A percentile compares a stretch with the other conserved stretches of the same genome.
phyloP scores from a whole-genome alignment of 768 basidiomycete genomes.

The Cubamyces sp. region DNA sequence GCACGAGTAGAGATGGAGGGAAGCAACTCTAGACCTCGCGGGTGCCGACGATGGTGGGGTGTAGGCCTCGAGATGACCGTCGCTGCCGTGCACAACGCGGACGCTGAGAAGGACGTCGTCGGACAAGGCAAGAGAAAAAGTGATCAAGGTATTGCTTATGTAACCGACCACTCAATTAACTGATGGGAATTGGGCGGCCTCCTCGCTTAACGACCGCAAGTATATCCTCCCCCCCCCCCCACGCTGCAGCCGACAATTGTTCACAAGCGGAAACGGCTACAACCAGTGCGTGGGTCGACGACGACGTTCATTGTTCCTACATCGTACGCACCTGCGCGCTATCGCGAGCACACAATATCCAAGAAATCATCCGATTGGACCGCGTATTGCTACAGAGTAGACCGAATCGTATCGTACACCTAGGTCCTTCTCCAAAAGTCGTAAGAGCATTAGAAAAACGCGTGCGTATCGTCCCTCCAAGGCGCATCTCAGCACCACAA shows the following conservation, averaged over 20 bases:
- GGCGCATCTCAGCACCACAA: background rate
- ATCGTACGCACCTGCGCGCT: no score
- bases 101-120: constrained; percentile 18
- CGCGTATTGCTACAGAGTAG: no score
- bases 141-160: constrained; percentile 23
- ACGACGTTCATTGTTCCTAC: no score
- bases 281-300: no score
- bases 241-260: no score
- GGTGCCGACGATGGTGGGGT: constrained; percentile 10
- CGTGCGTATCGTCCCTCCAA: background rate
- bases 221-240: no score
- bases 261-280: no score
- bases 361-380: no score
- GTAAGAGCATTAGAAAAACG: constrained; percentile 4
- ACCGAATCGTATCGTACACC: constrained; percentile 3
- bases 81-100: constrained; percentile 20
- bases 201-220: constrained; percentile 10
- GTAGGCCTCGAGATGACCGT: constrained; percentile 4
- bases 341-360: no score
- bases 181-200: constrained; percentile 12
- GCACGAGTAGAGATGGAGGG: background rate
- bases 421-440: constrained; percentile 2
- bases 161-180: constrained; percentile 20
- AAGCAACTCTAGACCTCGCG: background rate
- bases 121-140: constrained; percentile 20